These are phyloP conservation scores for Yamadazyma dushanensis DNA, from an alignment of 1,139 yeast genomes.

Conservation along the genomic window DNA sequence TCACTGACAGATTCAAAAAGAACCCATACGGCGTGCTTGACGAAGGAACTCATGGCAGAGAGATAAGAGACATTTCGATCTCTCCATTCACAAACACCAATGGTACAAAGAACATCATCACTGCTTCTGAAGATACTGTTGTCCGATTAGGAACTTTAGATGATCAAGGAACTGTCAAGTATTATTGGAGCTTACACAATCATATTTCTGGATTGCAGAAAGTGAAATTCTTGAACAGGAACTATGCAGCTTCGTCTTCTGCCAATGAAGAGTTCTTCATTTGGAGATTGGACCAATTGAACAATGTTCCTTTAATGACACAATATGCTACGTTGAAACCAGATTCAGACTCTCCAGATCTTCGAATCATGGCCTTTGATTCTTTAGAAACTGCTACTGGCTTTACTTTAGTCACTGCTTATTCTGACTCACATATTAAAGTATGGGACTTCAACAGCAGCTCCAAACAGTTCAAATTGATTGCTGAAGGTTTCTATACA, in stretches of 20 bases:
- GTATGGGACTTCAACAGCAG: conserved; percentile 54
- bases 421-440: conserved; percentile 79
- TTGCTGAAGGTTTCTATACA: conserved; percentile 55
- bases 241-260: conserved; percentile 60
- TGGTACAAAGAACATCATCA: conserved; percentile 47
- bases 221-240: conserved; percentile 58
- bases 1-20: conserved; percentile 21
- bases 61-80: conserved; percentile 68
- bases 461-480: conserved; percentile 36
- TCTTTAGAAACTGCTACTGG: conserved; percentile 39
- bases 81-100: conserved; percentile 22
- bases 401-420: conserved; percentile 65
- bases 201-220: conserved; percentile 90
- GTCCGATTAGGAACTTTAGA: conserved; percentile 55
- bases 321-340: conserved; percentile 51
- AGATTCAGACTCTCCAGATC: conserved; percentile 63
- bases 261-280: conserved; percentile 87
- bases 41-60: conserved; percentile 88
- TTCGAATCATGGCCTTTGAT: conserved; percentile 85
- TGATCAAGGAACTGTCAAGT: conserved; percentile 39
- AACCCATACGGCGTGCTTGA: conserved; percentile 29
- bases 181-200: conserved; percentile 65
- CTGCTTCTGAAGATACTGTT: conserved; percentile 91
- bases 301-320: conserved; percentile 41
- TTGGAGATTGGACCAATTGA: conserved; percentile 58